Conservation (phyloP, 2,329 filamentous ascomycete genomes). For the Fusarium goolgardi region DNA sequence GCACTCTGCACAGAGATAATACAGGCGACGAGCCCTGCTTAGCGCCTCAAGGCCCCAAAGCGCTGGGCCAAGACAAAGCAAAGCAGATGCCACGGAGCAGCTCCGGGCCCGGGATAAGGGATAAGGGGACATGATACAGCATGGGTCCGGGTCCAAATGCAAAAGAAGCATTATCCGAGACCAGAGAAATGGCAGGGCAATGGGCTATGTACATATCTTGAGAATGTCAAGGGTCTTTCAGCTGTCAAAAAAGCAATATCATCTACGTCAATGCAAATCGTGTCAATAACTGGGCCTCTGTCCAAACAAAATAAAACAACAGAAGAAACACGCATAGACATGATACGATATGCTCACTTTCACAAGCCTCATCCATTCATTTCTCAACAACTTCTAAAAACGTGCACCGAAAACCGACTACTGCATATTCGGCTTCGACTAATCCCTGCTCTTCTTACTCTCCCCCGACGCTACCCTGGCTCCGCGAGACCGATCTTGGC, state of each 20-base stretch:
- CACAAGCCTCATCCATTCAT: neutral
- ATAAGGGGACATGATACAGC: constrained; percentile 1
- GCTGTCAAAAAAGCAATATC: constrained; percentile 23
- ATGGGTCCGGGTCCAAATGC: neutral
- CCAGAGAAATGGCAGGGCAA: neutral
- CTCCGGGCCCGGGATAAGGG: constrained; percentile 14
- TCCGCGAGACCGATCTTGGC: constrained; percentile 20
- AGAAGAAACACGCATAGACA: constrained; percentile 1
- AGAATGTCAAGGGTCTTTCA: neutral
- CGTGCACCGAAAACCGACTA: neutral
- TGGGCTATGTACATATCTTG: neutral
- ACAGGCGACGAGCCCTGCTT: neutral
- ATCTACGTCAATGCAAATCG: neutral
- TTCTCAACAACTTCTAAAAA: neutral
- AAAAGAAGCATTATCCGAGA: neutral
- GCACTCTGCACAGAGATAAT: neutral
- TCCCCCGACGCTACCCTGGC: constrained; percentile 15
- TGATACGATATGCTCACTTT: constrained; percentile 15
- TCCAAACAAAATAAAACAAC: neutral
- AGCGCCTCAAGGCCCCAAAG: constrained; percentile 7
- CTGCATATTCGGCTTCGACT: neutral
- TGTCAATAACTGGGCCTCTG: neutral
- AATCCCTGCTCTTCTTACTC: constrained; percentile 10
- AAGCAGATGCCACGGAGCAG: constrained; percentile 11
- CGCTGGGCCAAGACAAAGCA: constrained; percentile 11